These are phyloP conservation scores for Lachancea nothofagi DNA, from an alignment of 805 yeast genomes.

Conservation along the genomic window DNA sequence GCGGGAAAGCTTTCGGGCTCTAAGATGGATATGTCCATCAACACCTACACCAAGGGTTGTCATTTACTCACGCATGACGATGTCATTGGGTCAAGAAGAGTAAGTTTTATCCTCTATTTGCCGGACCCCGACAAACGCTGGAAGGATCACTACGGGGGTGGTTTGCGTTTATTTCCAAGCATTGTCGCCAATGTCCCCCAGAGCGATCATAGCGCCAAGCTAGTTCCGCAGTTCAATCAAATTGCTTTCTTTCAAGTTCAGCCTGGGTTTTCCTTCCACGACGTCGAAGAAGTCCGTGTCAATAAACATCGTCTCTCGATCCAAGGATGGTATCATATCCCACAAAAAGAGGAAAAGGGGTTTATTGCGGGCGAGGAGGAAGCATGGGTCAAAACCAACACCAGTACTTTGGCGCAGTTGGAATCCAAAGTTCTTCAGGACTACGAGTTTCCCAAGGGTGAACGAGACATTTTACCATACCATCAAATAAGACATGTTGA, in stretches of 20 bases:
- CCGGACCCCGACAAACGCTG: slow-evolving; percentile 88
- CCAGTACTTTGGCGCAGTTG: slow-evolving; percentile 72
- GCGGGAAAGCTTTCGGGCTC: slow-evolving; percentile 87
- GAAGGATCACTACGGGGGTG: slow-evolving; percentile 94
- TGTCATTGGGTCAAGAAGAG: slow-evolving; percentile 91
- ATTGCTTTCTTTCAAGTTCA: slow-evolving; percentile 93
- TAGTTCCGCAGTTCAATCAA: slow-evolving; percentile 93
- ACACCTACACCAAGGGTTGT: slow-evolving; percentile 87
- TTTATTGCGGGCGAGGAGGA: slow-evolving; percentile 79
- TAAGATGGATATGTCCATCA: slow-evolving; percentile 88
- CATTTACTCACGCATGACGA: slow-evolving; percentile 95
- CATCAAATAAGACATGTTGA: slow-evolving; percentile 36
- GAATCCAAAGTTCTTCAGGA: slow-evolving; percentile 73
- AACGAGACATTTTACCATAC: slow-evolving; percentile 39
- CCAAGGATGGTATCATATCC: slow-evolving; percentile 99
- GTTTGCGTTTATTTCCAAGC: slow-evolving; percentile 78
- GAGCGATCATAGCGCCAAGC: slow-evolving; percentile 60
- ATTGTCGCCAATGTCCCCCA: slow-evolving; percentile 85
- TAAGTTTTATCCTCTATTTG: slow-evolving; percentile 84
- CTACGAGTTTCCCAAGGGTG: slow-evolving; percentile 72
- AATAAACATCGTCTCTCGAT: slow-evolving; percentile 87
- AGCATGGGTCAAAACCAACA: slow-evolving; percentile 49
- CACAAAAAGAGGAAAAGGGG: slow-evolving; percentile 89
- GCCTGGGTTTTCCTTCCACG: slow-evolving; percentile 96
- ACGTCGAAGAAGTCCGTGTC: slow-evolving; percentile 92